Evolutionary conservation across 768 basidiomycete genomes (phyloP), one percentile per base, ranked within the genome.

Genomic region (Serendipita sp.): DNA sequence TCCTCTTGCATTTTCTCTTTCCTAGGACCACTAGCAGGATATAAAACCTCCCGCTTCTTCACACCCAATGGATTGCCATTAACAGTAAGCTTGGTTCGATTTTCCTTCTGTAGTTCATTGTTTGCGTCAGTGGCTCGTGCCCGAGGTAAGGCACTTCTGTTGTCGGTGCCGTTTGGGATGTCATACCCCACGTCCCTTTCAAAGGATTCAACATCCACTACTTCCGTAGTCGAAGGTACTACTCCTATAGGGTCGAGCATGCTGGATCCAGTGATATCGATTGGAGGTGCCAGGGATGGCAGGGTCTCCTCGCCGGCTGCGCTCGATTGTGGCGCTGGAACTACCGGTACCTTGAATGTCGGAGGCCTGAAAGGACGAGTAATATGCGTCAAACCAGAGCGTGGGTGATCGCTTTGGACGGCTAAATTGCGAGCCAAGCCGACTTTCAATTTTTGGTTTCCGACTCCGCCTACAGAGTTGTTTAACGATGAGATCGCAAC

Each of bases 1-100:
- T 60, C 56, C 35, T 60, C 56, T 38, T 60, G 56, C 56, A 60
- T 60, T 36, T 60, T 60, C 10, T 34, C 36, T 32, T 51, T 51
- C 32, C 2, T 52, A 8, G 56, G 23, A 28, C 23, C 23, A 16
- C 16, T 2, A 18, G 56, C 56, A 23, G 56, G 56, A 35, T 60
- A 60, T 10, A 60, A n/a, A n/a, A 60, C 56, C 16, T 60, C 56
- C 2, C 56, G 56, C 10, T 60, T 60, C 28, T 60, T 60, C 16
- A 60, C 56, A 8, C 56, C 35, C 16, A 35, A 28, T 4, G 34
- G 35, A 35, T 30, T 60, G 10, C 48, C n/a, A 8, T 32, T 32
- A 5, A 41, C 13, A 13, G 7, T 41, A 41, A 41, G 13, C 13
- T 41, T 41, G 5, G 38, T 5, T 16, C 48, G 7, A 52, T 52